Conservation (phyloP, 192 early-diverging fungal species). For the Backusella circina region DNA sequence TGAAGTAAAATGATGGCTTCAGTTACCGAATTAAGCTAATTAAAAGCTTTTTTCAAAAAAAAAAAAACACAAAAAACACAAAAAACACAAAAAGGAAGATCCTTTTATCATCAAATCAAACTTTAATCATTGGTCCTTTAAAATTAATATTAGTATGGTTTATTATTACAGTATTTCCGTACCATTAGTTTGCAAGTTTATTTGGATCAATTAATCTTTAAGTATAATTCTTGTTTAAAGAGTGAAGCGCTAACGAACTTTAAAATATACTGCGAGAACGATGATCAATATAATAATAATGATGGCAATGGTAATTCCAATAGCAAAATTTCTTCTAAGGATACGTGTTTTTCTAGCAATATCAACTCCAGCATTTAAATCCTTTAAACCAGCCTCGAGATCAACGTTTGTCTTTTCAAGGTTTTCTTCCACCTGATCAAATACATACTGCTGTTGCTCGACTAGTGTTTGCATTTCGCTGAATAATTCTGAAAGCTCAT, state of each 20-base stretch:
- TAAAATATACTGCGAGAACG: constrained; percentile 17
- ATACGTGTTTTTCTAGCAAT: constrained; percentile 40
- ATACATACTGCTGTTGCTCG: constrained; percentile 32
- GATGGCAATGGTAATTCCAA: constrained; percentile 27
- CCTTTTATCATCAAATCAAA: neutral
- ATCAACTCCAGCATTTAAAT: constrained; percentile 49
- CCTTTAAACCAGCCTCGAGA: constrained; percentile 55
- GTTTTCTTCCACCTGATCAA: constrained; percentile 19
- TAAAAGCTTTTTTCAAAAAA: neutral
- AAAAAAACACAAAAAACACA: neutral
- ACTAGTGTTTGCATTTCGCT: constrained; percentile 62
- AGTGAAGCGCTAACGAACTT: neutral
- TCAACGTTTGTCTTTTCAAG: constrained; percentile 50
- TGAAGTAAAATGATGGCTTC: neutral
- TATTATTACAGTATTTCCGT: no score
- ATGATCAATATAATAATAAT: constrained; percentile 43
- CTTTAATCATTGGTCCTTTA: neutral
- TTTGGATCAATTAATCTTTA: neutral
- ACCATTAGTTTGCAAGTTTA: neutral
- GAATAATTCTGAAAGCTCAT: constrained; percentile 56
- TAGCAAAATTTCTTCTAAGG: constrained; percentile 55
- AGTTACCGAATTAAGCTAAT: neutral
- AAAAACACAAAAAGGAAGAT: neutral
- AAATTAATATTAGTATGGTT: neutral
- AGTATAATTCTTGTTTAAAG: neutral